These are phyloP conservation scores for Potentilla sterilis DNA, from an alignment of 306 rosid genomes.

Conservation along the genomic window DNA sequence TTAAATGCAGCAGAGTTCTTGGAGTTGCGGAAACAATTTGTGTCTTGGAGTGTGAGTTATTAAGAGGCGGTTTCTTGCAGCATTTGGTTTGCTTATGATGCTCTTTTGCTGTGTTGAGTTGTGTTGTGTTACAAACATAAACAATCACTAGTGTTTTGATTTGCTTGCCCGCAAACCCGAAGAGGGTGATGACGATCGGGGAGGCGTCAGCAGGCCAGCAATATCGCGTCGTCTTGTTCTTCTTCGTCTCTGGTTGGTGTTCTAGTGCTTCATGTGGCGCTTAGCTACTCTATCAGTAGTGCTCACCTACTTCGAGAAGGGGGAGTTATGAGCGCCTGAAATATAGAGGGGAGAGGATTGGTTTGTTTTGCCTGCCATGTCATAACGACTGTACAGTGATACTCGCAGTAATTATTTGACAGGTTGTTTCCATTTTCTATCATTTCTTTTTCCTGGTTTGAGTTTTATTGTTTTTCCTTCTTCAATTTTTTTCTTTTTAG, in stretches of 20 bases:
- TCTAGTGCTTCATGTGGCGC: not conserved
- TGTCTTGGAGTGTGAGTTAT: not conserved
- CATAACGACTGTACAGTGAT: not conserved
- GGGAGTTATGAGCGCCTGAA: not conserved
- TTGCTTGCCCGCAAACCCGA: slow-evolving; percentile 16
- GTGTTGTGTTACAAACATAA: not conserved
- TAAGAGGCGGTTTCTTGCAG: slow-evolving; percentile 13
- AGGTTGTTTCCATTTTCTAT: not conserved
- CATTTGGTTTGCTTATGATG: slow-evolving; percentile 16
- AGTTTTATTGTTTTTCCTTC: not conserved
- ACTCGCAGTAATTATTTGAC: not conserved
- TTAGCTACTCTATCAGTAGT: not conserved
- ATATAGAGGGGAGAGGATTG: not conserved
- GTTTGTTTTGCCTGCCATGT: slow-evolving; percentile 3
- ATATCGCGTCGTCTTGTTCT: not conserved
- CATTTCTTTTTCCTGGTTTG: not conserved
- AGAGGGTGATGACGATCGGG: slow-evolving; percentile 9
- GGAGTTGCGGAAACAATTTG: not conserved
- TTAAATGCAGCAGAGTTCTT: not conserved
- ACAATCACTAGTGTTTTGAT: not conserved
- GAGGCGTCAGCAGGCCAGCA: not conserved
- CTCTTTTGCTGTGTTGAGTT: not conserved
- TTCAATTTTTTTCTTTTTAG: not conserved
- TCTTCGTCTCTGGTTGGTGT: not conserved
- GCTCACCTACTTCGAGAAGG: not conserved